These are phyloP conservation scores for Hsuehochloa calcarea DNA, from an alignment of 176 grass and related monocot genomes.

Conservation along the genomic window DNA sequence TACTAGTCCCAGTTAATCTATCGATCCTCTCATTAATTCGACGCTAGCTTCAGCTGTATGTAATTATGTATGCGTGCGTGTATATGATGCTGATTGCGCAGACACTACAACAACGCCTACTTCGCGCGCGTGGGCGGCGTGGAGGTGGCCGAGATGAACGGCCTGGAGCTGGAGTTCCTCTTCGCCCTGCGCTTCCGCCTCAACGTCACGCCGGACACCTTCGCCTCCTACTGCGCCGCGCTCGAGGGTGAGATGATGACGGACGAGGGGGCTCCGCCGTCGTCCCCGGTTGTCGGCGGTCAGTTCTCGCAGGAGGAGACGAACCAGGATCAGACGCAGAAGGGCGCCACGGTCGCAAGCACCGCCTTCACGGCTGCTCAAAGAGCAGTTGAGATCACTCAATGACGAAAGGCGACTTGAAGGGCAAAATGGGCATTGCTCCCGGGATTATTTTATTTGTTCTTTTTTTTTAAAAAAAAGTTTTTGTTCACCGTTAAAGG, in stretches of 20 bases:
- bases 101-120: conserved; percentile 81
- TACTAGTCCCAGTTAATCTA: too few species aligned
- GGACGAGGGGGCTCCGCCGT: not conserved
- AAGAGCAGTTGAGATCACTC: not conserved
- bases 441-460: not conserved
- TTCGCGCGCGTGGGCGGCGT: conserved; percentile 64
- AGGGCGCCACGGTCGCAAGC: not conserved
- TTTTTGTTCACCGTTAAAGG: not conserved
- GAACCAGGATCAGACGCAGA: not conserved
- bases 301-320: not conserved
- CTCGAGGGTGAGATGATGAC: conserved; percentile 55
- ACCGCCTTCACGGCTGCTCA: not conserved
- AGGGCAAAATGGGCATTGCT: not conserved
- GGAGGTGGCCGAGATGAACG: conserved; percentile 67
- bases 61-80: not conserved
- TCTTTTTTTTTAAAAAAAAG: not conserved
- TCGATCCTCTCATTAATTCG: too few species aligned
- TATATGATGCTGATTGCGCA: not conserved
- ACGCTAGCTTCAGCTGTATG: not conserved
- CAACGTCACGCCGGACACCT: conserved; percentile 56
- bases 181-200: conserved; percentile 68
- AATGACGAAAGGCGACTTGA: not conserved
- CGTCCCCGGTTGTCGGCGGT: not conserved
- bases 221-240: conserved; percentile 56
- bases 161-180: conserved; percentile 60